These are phyloP conservation scores for Ceratorhiza oryzae-sativae DNA, from an alignment of 1,284 basidiomycete species.

Conservation along the genomic window DNA sequence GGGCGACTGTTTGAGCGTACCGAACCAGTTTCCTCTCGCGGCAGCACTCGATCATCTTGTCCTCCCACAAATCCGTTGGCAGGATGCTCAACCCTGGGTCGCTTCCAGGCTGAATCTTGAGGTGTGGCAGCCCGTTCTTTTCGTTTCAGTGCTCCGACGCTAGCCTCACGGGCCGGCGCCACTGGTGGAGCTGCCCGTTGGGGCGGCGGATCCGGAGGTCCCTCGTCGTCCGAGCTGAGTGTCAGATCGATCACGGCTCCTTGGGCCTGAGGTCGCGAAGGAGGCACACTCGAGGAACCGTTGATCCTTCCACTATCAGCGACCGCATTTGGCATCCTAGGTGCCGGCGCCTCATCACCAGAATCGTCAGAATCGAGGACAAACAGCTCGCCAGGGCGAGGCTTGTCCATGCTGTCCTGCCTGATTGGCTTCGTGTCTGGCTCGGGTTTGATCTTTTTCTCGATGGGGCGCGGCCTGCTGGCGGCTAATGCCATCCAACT, in stretches of 20 bases:
- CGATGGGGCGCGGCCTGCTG: slow-evolving; percentile 55
- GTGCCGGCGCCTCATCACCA: slow-evolving; percentile 65
- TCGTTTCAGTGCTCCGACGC: slow-evolving; percentile 58
- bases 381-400: slow-evolving; percentile 68
- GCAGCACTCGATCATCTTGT: slow-evolving; percentile 8
- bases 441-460: slow-evolving; percentile 32
- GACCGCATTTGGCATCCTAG: slow-evolving; percentile 44
- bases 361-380: slow-evolving; percentile 78
- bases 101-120: slow-evolving; percentile 68
- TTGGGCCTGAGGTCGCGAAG: slow-evolving; percentile 10
- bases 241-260: slow-evolving; percentile 76
- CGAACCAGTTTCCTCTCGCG: slow-evolving; percentile 14
- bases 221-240: slow-evolving; percentile 64
- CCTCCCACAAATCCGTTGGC: slow-evolving; percentile 35
- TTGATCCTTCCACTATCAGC: slow-evolving; percentile 61
- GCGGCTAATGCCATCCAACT: slow-evolving; percentile 60
- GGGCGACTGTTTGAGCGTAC: slow-evolving; percentile 31
- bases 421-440: slow-evolving; percentile 23
- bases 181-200: slow-evolving; percentile 21
- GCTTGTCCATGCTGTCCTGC: slow-evolving; percentile 11
- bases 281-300: slow-evolving; percentile 3
- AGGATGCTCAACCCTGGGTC: slow-evolving; percentile 60
- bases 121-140: slow-evolving; percentile 61
- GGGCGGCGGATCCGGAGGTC: slow-evolving; percentile 58
- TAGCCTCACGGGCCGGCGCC: slow-evolving; percentile 12